Evolutionary conservation across 768 basidiomycete genomes (phyloP), one percentile per base, ranked within the genome.

Genomic region (Solioccasus polychromus): DNA sequence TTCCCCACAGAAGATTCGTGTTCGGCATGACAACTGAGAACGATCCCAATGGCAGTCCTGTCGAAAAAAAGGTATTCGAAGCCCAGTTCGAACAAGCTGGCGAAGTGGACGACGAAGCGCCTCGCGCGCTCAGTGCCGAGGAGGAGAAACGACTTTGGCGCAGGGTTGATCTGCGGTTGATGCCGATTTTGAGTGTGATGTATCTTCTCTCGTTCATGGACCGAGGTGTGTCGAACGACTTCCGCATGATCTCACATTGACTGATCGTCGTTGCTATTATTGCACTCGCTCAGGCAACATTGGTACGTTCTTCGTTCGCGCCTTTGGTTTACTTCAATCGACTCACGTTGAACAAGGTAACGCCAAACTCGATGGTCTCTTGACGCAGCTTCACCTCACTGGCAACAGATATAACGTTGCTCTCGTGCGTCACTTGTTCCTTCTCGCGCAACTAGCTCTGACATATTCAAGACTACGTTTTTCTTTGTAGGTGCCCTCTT

Each of bases 401-500:
- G 78, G 80, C 8, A 74, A 79, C 55, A 66, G 76, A 52, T 88
- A 83, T 51, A 85, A 85, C 49, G 77, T 84, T 30, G 82, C 82
- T 0, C 59, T 87, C 59, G 84, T 85, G 36, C 14, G 71, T 39
- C 14, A 4, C 8, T 14, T 37, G 7, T n/a, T 23, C 14, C 7
- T 18, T 17, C 15, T 34, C 5, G 5, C 18, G 32, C 5, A n/a
- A n/a, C n/a, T n/a, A n/a, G n/a, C n/a, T n/a, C n/a, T n/a, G 15
- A 34, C n/a, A 34, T 18, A 18, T 17, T 34, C 26, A 6, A 85
- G 83, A 84, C 82, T 0, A 80, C 82, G 77, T 87, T 76, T 55
- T 85, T 85, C 58, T 75, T 87, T 32, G 83, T 85, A 55, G 44
- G 80, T 63, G 8, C 15, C n/a, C 12, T 32, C 8, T 1, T 11